These are phyloP conservation scores for Shiraia bambusicola DNA, from an alignment of 2,329 filamentous ascomycete genomes.

Conservation along the genomic window DNA sequence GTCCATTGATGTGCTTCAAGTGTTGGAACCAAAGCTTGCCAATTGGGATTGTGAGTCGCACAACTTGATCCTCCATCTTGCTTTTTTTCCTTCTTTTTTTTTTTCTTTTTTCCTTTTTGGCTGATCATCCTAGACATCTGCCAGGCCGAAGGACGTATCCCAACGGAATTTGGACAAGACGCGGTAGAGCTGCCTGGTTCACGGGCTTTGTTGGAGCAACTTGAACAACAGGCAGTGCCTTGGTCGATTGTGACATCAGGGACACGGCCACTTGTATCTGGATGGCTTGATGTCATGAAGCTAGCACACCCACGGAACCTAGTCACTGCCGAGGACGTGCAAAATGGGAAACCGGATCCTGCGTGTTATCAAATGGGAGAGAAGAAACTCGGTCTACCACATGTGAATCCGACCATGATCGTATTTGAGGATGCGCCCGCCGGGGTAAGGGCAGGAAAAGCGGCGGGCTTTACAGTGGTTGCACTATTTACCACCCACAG, in stretches of 20 bases:
- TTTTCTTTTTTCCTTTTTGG: constrained; percentile 3
- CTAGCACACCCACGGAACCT: constrained; percentile 50
- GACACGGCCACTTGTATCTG: constrained; percentile 50
- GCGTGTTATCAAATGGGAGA: constrained; percentile 51
- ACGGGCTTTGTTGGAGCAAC: constrained; percentile 65
- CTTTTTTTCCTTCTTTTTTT: too few relatives aligned
- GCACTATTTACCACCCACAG: constrained; percentile 84
- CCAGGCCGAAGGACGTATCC: constrained; percentile 75
- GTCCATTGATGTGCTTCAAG: constrained; percentile 79
- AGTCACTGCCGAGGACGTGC: constrained; percentile 54
- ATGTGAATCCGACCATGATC: constrained; percentile 56
- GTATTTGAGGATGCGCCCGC: constrained; percentile 90
- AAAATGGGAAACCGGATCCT: constrained; percentile 53
- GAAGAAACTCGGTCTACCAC: constrained; percentile 43
- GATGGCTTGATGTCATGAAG: constrained; percentile 54
- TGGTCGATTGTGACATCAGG: constrained; percentile 77
- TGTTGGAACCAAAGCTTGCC: constrained; percentile 80
- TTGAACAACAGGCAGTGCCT: constrained; percentile 63
- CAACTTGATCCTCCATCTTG: constrained; percentile 3
- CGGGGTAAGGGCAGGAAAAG: constrained; percentile 80
- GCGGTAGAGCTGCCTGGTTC: constrained; percentile 86
- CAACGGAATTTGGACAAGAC: constrained; percentile 72
- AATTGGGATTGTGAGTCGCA: constrained; percentile 77
- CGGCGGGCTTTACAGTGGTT: constrained; percentile 80
- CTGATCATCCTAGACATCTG: constrained; percentile 64